A percentile compares a stretch with the other conserved stretches of the same genome.
phyloP scores from a whole-genome alignment of 306 rosid species.

The Cicer arietinum region DNA sequence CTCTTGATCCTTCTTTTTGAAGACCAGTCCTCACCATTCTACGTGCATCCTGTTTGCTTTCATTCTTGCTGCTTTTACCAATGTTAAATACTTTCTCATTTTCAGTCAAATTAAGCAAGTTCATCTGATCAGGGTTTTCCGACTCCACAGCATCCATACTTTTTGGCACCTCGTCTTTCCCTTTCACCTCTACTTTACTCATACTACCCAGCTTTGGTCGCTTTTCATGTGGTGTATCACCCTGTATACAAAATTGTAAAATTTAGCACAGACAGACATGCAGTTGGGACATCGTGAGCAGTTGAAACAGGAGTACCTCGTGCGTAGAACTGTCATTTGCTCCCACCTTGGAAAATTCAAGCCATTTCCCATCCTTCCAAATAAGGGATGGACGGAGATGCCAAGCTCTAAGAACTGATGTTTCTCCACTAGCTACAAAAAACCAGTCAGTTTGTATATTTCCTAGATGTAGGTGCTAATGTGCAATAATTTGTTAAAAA shows the following conservation, averaged over 20 bases:
- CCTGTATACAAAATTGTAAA: slow-evolving; percentile 57
- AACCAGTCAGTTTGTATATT: slow-evolving; percentile 34
- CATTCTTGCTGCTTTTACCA: slow-evolving; percentile 71
- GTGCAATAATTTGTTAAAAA: slow-evolving; percentile 17
- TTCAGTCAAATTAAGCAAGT: slow-evolving; percentile 64
- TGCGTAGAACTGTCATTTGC: slow-evolving; percentile 53
- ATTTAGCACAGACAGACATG: slow-evolving; percentile 41
- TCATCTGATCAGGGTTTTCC: slow-evolving; percentile 56
- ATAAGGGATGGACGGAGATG: slow-evolving; percentile 86
- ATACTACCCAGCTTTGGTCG: slow-evolving; percentile 68
- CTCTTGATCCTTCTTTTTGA: slow-evolving; percentile 85
- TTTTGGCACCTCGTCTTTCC: slow-evolving; percentile 60
- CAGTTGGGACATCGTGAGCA: slow-evolving; percentile 34
- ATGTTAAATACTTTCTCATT: slow-evolving; percentile 72
- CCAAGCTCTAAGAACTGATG: slow-evolving; percentile 83
- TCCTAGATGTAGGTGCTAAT: slow-evolving; percentile 20
- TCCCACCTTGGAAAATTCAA: slow-evolving; percentile 58
- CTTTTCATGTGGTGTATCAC: slow-evolving; percentile 84
- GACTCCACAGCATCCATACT: slow-evolving; percentile 49
- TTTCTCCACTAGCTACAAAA: slow-evolving; percentile 78
- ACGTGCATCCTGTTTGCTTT: slow-evolving; percentile 57
- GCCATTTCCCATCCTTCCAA: slow-evolving; percentile 98
- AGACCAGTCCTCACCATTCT: slow-evolving; percentile 73
- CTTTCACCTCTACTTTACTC: slow-evolving; percentile 58
- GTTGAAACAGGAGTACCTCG: slow-evolving; percentile 60